phyloP scores from a whole-genome alignment of 192 early-diverging fungal species.

The Linnemannia exigua region DNA sequence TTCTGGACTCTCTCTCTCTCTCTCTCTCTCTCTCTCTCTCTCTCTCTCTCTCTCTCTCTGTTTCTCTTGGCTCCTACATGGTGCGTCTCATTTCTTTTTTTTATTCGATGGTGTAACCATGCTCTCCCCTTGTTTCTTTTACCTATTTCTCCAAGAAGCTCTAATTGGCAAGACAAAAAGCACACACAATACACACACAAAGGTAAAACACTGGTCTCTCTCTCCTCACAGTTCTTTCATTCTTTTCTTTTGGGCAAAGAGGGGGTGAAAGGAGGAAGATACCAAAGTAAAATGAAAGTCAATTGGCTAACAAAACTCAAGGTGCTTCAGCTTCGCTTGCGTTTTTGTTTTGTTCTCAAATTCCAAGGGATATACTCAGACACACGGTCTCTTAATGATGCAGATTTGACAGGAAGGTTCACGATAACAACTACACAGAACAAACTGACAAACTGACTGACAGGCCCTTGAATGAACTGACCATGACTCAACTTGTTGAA shows the following conservation, averaged over 20 bases:
- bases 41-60: background rate
- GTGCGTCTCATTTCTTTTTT: background rate
- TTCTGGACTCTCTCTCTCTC: background rate
- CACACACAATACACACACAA: background rate
- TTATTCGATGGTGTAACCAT: conserved; percentile 3
- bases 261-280: background rate
- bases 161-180: background rate
- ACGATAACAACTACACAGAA: background rate
- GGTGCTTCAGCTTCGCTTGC: background rate
- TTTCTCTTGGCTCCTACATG: background rate
- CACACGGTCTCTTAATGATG: too few relatives aligned
- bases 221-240: background rate
- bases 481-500: background rate
- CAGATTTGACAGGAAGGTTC: background rate
- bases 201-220: background rate
- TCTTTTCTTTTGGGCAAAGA: conserved; percentile 17
- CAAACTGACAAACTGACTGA: too few relatives aligned
- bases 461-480: background rate
- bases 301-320: background rate
- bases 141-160: background rate
- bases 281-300: background rate
- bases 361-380: conserved; percentile 1
- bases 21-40: background rate
- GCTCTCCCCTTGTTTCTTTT: background rate
- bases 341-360: background rate